phyloP scores from a whole-genome alignment of 1,284 basidiomycete species.

The Trichosporon coremiiforme region DNA sequence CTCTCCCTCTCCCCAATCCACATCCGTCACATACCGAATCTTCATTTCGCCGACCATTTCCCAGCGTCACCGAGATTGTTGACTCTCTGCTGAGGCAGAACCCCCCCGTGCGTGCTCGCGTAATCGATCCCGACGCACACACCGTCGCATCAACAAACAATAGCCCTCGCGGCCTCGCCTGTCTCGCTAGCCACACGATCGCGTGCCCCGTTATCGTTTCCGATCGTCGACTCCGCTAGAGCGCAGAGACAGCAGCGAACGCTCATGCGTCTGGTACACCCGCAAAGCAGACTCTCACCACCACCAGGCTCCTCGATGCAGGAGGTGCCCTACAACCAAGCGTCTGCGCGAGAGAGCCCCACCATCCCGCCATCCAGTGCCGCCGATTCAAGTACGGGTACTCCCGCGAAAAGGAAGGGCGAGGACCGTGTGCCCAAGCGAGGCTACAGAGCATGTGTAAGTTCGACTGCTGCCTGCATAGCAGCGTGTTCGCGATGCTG shows the following conservation, averaged over 20 bases:
- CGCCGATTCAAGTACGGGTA: slow-evolving; percentile 13
- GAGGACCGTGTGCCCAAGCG: slow-evolving; percentile 45
- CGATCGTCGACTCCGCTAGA: not conserved
- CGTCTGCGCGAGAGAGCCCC: not conserved
- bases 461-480: no score
- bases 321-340: slow-evolving; percentile 18
- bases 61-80: not conserved
- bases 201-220: not conserved
- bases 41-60: not conserved
- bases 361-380: slow-evolving; percentile 12
- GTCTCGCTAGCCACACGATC: not conserved
- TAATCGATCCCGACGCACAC: not conserved
- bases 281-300: slow-evolving; percentile 44
- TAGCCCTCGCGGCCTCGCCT: not conserved
- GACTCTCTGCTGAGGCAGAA: not conserved
- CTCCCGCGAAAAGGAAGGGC: slow-evolving; percentile 29
- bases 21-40: slow-evolving; percentile 18
- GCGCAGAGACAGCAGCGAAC: not conserved
- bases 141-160: not conserved
- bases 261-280: slow-evolving; percentile 35
- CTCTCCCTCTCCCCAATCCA: slow-evolving; percentile 4
- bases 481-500: not conserved
- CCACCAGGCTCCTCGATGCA: slow-evolving; percentile 34
- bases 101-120: not conserved
- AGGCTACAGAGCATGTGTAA: slow-evolving; percentile 52